A percentile compares a stretch with the other conserved stretches of the same genome.
Evolutionary conservation across 1,284 basidiomycete species (phyloP).

Genomic region (Testicularia cyperi): DNA sequence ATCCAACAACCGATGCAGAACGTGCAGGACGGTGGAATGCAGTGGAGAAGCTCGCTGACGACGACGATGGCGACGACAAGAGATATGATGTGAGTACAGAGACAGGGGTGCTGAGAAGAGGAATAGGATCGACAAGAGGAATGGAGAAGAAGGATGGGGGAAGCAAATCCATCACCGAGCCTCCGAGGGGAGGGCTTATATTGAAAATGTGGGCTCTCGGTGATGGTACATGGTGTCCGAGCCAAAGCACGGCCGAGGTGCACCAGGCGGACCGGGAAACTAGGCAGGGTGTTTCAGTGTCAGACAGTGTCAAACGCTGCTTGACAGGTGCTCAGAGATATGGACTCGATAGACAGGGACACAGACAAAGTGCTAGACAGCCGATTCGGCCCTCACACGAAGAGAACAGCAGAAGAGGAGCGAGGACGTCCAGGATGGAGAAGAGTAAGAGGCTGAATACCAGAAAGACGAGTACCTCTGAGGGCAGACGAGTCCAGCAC

Average conservation of each 20-base stretch:
- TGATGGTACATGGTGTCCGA: constrained; percentile 14
- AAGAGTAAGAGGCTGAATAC: too few relatives aligned
- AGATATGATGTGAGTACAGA: constrained; percentile 34
- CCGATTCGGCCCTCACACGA: background rate
- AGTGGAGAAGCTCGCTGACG: constrained; percentile 6
- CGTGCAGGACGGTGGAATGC: constrained; percentile 11
- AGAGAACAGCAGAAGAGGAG: background rate
- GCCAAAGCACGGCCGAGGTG: constrained; percentile 31
- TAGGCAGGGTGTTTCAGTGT: constrained; percentile 21
- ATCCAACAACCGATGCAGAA: constrained; percentile 7
- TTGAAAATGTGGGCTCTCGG: constrained; percentile 17
- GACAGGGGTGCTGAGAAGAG: background rate
- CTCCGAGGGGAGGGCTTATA: constrained; percentile 37
- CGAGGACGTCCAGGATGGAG: too few relatives aligned
- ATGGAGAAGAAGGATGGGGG: constrained; percentile 16
- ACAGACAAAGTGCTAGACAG: background rate
- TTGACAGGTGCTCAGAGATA: constrained; percentile 5
- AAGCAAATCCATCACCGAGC: constrained; percentile 24
- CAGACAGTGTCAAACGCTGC: constrained; percentile 4
- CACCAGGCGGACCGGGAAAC: constrained; percentile 21
- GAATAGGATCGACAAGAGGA: constrained; percentile 4
- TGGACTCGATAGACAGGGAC: background rate
- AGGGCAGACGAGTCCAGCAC: too few relatives aligned
- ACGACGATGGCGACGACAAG: constrained; percentile 5
- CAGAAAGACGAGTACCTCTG: too few relatives aligned